A percentile compares a stretch with the other conserved stretches of the same genome.
These are phyloP conservation scores for Kazachstania taianensis DNA, from an alignment of 805 yeast genomes.

Conservation along the genomic window DNA sequence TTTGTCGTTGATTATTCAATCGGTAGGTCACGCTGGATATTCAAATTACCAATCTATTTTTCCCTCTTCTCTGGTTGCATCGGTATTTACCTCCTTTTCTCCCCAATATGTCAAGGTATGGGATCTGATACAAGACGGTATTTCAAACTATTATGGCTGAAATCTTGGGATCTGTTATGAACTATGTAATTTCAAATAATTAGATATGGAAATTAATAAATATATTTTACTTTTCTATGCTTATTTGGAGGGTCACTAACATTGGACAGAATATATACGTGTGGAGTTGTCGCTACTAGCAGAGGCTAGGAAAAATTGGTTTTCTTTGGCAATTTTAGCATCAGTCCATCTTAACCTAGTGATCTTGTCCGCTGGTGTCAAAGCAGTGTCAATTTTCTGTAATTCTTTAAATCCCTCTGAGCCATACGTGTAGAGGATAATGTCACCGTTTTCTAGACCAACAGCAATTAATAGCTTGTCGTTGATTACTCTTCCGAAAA, in stretches of 20 bases:
- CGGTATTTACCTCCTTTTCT: constrained; percentile 48
- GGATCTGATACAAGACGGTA: constrained; percentile 40
- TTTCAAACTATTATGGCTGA: constrained; percentile 42
- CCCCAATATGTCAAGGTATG: constrained; percentile 80
- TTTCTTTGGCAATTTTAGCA: constrained; percentile 13
- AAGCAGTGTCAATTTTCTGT: constrained; percentile 27
- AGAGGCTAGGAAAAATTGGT: constrained; percentile 44
- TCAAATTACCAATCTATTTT: constrained; percentile 31
- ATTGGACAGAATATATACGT: constrained; percentile 29
- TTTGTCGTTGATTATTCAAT: constrained; percentile 23
- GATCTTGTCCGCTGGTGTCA: constrained; percentile 55
- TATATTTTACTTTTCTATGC: background rate
- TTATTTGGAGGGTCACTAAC: background rate
- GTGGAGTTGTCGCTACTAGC: constrained; percentile 52
- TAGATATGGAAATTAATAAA: background rate
- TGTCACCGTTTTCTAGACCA: constrained; percentile 64
- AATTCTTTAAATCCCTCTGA: constrained; percentile 25
- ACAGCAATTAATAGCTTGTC: constrained; percentile 38
- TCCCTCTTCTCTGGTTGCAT: constrained; percentile 38
- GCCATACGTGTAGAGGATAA: constrained; percentile 36
- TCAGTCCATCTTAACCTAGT: constrained; percentile 50
- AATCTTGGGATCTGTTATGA: constrained; percentile 42
- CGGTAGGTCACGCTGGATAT: constrained; percentile 10
- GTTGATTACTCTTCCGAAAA: constrained; percentile 27
- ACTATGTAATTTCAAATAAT: too few relatives aligned